Conservation (phyloP, 2,329 filamentous ascomycete species). For the Verticillium zaregamsianum region DNA sequence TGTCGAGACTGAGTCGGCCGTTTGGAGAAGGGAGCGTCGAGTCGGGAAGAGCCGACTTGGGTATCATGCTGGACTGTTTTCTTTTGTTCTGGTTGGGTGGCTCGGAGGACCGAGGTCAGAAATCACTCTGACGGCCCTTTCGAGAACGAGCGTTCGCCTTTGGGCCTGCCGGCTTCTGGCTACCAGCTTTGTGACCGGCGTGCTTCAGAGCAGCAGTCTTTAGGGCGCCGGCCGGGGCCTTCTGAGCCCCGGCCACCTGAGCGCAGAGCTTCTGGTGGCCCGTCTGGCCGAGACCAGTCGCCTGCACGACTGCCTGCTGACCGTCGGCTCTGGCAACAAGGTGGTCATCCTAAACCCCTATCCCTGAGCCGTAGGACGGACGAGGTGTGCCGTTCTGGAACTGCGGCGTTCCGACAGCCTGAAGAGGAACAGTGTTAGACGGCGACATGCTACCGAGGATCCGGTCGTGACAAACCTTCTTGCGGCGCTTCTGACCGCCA, state of each 20-base stretch:
- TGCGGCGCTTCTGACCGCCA: constrained; percentile 55
- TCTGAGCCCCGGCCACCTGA: background rate
- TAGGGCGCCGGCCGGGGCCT: background rate
- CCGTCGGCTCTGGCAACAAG: background rate
- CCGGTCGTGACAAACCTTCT: constrained; percentile 42
- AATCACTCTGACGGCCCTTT: background rate
- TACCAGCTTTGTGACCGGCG: background rate
- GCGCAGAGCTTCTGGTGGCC: background rate
- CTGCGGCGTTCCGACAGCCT: constrained; percentile 5
- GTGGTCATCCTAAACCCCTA: constrained; percentile 4
- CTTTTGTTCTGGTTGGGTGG: background rate
- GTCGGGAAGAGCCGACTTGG: background rate
- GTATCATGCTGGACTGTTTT: background rate
- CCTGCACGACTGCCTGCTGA: background rate
- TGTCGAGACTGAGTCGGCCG: background rate
- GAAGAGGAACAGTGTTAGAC: background rate
- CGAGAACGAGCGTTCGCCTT: background rate
- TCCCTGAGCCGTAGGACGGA: constrained; percentile 3
- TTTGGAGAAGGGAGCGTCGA: constrained; percentile 2
- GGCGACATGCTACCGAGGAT: background rate
- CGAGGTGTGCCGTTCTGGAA: constrained; percentile 5
- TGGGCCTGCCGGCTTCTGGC: background rate
- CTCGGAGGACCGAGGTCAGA: background rate
- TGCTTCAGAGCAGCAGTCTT: background rate
- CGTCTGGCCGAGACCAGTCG: background rate